A percentile compares a stretch with the other conserved stretches of the same genome.
Conservation (phyloP, 129 eudicot genomes). For the Rutidosis leptorrhynchoides region DNA sequence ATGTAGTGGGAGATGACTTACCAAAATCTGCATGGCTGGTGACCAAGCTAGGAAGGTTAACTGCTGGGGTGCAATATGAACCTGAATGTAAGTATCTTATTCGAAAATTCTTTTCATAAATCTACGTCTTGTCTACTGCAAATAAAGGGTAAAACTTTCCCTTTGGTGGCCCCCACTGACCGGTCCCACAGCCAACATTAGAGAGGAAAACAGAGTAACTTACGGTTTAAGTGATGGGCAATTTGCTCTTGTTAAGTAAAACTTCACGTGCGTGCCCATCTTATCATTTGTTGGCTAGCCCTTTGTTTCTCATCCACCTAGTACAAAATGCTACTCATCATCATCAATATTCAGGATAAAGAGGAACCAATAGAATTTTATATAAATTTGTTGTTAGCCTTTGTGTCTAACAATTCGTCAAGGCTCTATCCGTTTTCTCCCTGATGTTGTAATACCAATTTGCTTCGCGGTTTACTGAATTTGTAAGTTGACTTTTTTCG, state of each 20-base stretch:
- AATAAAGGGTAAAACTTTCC: too few relatives aligned
- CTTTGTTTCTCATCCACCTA: too few relatives aligned
- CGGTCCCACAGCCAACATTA: too few relatives aligned
- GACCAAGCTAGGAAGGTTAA: conserved; percentile 83
- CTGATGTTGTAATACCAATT: background rate
- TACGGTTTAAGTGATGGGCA: background rate
- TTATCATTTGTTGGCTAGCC: too few relatives aligned
- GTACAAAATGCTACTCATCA: background rate
- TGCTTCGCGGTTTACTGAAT: background rate
- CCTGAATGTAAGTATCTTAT: conserved; percentile 64
- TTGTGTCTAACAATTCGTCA: background rate
- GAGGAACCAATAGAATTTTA: too few relatives aligned
- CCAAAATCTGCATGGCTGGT: conserved; percentile 94
- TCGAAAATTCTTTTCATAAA: background rate
- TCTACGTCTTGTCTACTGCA: background rate
- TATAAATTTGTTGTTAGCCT: too few relatives aligned
- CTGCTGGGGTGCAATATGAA: conserved; percentile 90
- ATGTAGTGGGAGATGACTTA: conserved; percentile 60
- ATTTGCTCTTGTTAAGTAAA: background rate
- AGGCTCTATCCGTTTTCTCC: conserved; percentile 1
- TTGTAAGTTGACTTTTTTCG: conserved; percentile 11
- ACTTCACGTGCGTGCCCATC: too few relatives aligned
- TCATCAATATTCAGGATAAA: background rate
- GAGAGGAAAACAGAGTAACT: too few relatives aligned
- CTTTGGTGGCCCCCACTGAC: too few relatives aligned